Conservation (phyloP, 345 rosid species). For the Citrus inodora region DNA sequence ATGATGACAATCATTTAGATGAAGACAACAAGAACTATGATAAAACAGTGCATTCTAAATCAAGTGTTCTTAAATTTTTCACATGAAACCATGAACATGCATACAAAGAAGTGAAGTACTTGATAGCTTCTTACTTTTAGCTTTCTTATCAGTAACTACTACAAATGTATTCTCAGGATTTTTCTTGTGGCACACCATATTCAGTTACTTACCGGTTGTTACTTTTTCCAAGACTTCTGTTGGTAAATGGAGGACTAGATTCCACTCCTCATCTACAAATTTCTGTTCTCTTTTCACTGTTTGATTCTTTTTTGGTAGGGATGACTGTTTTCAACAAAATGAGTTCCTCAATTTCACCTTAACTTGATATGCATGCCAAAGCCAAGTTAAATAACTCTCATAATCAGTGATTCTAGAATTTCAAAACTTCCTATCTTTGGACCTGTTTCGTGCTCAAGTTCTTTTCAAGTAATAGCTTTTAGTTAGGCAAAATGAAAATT, state of each 20-base stretch:
- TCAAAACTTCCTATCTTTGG: neutral
- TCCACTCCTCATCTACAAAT: neutral
- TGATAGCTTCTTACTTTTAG: neutral
- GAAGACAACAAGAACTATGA: neutral
- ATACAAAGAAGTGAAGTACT: neutral
- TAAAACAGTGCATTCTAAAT: neutral
- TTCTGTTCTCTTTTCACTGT: neutral
- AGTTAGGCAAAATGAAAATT: neutral
- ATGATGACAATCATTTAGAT: neutral
- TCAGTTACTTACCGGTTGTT: neutral
- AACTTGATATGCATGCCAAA: neutral
- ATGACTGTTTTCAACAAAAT: neutral
- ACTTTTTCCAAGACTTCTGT: neutral
- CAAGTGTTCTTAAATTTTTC: neutral
- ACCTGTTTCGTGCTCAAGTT: neutral
- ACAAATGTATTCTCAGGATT: neutral
- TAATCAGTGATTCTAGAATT: neutral
- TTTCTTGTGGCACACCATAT: neutral
- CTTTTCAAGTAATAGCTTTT: conserved; percentile 2
- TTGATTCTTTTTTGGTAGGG: neutral
- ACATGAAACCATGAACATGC: neutral
- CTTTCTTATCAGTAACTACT: neutral
- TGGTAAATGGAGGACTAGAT: neutral
- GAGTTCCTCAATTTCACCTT: neutral
- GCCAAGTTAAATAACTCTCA: neutral